Percentiles rank a stretch among this genome's conserved stretches.
Evolutionary conservation across 1,139 yeast genomes (phyloP).

Genomic region (Meyerozyma elateridarum): DNA sequence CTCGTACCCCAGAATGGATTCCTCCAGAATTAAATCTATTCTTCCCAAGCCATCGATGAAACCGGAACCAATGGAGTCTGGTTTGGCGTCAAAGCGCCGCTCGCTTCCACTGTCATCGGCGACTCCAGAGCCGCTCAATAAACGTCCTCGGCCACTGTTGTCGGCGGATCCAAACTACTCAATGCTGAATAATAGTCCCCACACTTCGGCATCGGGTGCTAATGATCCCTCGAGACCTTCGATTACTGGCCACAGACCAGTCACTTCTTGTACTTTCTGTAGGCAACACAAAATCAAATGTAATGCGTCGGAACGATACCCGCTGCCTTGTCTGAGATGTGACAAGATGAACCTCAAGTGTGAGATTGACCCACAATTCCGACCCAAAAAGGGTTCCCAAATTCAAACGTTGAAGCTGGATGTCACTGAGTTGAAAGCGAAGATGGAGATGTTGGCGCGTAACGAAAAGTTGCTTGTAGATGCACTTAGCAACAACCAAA

Average conservation of each 20-base stretch:
- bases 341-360: conserved; percentile 74
- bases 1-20: conserved; percentile 24
- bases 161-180: conserved; percentile 19
- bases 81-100: neutral
- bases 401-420: conserved; percentile 80
- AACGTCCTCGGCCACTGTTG: conserved; percentile 11
- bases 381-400: conserved; percentile 90
- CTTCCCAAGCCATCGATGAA: conserved; percentile 26
- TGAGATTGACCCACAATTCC: conserved; percentile 85
- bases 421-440: conserved; percentile 73
- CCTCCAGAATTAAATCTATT: conserved; percentile 34
- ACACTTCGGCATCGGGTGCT: conserved; percentile 9
- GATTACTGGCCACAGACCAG: conserved; percentile 63
- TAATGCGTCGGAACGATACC: conserved; percentile 81
- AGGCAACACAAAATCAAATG: conserved; percentile 93
- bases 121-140: too few species aligned
- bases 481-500: conserved; percentile 36
- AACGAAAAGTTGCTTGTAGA: conserved; percentile 66
- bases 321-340: conserved; percentile 80
- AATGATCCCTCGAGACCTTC: conserved; percentile 21
- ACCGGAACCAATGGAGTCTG: neutral
- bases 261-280: conserved; percentile 90
- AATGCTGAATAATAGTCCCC: conserved; percentile 11
- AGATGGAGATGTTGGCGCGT: conserved; percentile 69
- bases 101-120: too few species aligned